Base-by-base conservation (phyloP, 2,329 filamentous ascomycete genomes). In the Pseudocercospora vitis region DNA sequence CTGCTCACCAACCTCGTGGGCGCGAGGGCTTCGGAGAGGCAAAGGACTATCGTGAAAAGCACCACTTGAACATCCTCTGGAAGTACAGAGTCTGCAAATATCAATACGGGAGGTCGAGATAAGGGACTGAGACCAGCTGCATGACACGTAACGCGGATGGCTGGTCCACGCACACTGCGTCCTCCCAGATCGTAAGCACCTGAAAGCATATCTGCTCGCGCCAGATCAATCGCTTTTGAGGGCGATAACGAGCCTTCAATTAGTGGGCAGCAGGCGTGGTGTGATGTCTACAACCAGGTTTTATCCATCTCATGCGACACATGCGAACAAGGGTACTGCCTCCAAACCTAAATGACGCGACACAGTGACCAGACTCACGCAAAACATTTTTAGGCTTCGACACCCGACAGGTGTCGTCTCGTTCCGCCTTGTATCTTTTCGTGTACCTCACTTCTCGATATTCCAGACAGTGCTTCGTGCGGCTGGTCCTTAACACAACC, bases 281-380 rank as follows among this genome's bases (percentile, higher is more conserved):
- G 23, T 40, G n/a, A 23, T 24, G 21, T n/a, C 37, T 40, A 40
- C 19, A 40, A 12, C 37, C 37, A 40, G 37, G 37, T 40, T 40
- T 40, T 40, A 21, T 19, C n/a, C 18, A 19, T 21, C 21, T 40
- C 37, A 16, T 40, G 37, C 37, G 23, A 45, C 40, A 26, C n/a
- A 26, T 45, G 19, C 14, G 14, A 14, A 19, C 40, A 26, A 28
- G 40, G 40, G 29, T 29, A 9, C 14, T 40, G 19, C 7, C 19
- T 44, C 14, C 29, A 24, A 45, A 28, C 40, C 19, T 18, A 45
- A 45, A 45, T 45, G 40, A 45, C 40, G 23, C 40, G 40, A 29
- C 40, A 29, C 21, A 45, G 40, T n/a, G 40, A 45, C 40, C 40
- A 21, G 37, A 45, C 24, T 45, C 40, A 45, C 16, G n/a, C 18